These are phyloP conservation scores for Thermothelomyces thermophilus DNA, from an alignment of 2,329 filamentous ascomycete species.

Conservation along the genomic window DNA sequence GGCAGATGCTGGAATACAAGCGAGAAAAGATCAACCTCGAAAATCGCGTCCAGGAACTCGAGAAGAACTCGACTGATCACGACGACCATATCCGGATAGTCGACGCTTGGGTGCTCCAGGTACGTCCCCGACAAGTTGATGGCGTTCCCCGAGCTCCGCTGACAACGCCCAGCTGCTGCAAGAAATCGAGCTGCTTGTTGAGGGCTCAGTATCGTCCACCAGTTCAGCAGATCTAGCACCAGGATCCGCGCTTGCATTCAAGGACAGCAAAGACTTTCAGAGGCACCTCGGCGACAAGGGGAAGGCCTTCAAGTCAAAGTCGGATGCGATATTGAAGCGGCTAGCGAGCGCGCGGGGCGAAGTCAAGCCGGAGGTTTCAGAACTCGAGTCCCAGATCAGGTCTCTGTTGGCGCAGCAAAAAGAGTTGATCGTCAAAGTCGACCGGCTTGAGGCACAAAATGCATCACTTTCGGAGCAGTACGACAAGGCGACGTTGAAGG, in stretches of 20 bases:
- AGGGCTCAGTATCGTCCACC: conserved; percentile 40
- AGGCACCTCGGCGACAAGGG: conserved; percentile 72
- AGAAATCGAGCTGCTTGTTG: conserved; percentile 55
- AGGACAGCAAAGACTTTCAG: conserved; percentile 66
- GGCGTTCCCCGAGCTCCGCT: conserved; percentile 17
- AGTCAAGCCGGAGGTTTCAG: conserved; percentile 60
- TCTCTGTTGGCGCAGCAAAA: conserved; percentile 76
- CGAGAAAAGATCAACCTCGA: conserved; percentile 80
- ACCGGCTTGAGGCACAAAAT: conserved; percentile 70
- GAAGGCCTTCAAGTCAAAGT: conserved; percentile 66
- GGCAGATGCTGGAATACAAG: conserved; percentile 98
- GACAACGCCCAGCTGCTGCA: conserved; percentile 48
- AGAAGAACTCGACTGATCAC: conserved; percentile 72
- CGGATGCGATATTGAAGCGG: conserved; percentile 60
- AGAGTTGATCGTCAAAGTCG: conserved; percentile 67
- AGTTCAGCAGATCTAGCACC: conserved; percentile 46
- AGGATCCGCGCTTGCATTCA: conserved; percentile 53
- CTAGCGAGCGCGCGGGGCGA: conserved; percentile 46
- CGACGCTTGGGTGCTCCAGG: conserved; percentile 92
- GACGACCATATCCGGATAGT: conserved; percentile 88
- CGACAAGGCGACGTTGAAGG: conserved; percentile 81
- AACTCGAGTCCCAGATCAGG: conserved; percentile 69
- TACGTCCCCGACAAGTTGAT: conserved; percentile 33
- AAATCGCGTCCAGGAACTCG: conserved; percentile 70
- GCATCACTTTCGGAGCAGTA: conserved; percentile 79